Evolutionary conservation across 208 protist species (phyloP).

Genomic region (Trichomonas tenax): DNA sequence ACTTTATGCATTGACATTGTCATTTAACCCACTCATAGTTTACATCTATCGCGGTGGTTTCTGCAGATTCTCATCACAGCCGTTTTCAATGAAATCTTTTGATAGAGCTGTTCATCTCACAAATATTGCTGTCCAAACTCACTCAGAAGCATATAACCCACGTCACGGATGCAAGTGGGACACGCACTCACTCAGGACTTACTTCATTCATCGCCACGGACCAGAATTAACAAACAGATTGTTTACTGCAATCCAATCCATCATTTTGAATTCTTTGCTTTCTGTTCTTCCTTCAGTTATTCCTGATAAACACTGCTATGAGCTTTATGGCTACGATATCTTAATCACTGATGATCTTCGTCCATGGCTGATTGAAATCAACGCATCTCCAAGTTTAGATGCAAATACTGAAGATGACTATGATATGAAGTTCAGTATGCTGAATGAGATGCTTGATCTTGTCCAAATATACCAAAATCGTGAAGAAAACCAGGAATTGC

Average conservation of each 20-base stretch:
- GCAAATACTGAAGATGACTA: constrained; percentile 69
- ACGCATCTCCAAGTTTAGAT: constrained; percentile 75
- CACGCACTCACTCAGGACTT: constrained; percentile 53
- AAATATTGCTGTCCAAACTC: constrained; percentile 83
- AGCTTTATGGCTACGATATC: constrained; percentile 26
- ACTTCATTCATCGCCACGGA: constrained; percentile 55
- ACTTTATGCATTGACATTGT: constrained; percentile 32
- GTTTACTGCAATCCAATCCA: constrained; percentile 60
- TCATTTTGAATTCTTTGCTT: constrained; percentile 59
- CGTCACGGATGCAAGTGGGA: constrained; percentile 77
- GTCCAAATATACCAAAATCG: not conserved
- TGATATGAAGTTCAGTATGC: constrained; percentile 25
- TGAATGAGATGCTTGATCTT: constrained; percentile 22
- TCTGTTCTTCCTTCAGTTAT: not conserved
- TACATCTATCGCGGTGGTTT: constrained; percentile 35
- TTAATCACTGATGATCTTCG: constrained; percentile 50
- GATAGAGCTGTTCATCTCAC: constrained; percentile 66
- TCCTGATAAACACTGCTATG: constrained; percentile 24
- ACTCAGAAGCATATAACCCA: constrained; percentile 67
- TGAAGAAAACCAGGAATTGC: not conserved
- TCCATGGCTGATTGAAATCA: constrained; percentile 83
- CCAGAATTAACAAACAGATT: constrained; percentile 51
- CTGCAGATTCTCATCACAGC: constrained; percentile 32
- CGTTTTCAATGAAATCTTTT: not conserved
- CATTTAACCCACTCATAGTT: constrained; percentile 30